phyloP scores from a whole-genome alignment of 1,139 yeast genomes.

The Geotrichum reessii region DNA sequence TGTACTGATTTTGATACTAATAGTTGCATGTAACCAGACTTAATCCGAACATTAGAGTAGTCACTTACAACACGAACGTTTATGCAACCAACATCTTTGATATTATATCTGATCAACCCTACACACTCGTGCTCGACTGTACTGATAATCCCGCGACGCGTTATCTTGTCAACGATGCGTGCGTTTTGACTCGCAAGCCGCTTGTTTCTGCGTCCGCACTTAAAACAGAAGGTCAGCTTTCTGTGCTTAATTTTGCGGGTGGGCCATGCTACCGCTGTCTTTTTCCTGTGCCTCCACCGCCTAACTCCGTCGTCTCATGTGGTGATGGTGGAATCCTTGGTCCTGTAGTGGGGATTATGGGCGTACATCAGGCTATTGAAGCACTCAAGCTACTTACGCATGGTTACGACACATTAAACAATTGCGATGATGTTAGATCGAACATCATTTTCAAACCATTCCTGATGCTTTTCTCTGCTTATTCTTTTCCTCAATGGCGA shows the following conservation, averaged over 20 bases:
- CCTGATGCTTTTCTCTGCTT: slow-evolving; percentile 65
- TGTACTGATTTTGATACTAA: background rate
- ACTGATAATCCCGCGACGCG: slow-evolving; percentile 90
- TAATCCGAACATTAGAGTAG: slow-evolving; percentile 62
- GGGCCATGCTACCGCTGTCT: slow-evolving; percentile 97
- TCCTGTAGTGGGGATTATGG: slow-evolving; percentile 89
- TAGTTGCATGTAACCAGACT: slow-evolving; percentile 29
- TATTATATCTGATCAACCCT: slow-evolving; percentile 44
- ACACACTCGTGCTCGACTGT: slow-evolving; percentile 82
- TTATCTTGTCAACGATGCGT: slow-evolving; percentile 80
- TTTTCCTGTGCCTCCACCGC: slow-evolving; percentile 86
- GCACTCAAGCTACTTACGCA: slow-evolving; percentile 68
- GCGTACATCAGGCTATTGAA: slow-evolving; percentile 84
- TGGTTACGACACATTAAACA: slow-evolving; percentile 37
- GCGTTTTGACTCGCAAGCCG: slow-evolving; percentile 63
- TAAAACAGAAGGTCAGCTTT: slow-evolving; percentile 83
- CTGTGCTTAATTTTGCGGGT: slow-evolving; percentile 58
- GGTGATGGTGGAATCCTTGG: slow-evolving; percentile 95
- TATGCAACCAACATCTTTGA: slow-evolving; percentile 55
- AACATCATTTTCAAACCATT: slow-evolving; percentile 53
- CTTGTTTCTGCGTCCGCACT: slow-evolving; percentile 90
- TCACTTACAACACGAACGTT: slow-evolving; percentile 50
- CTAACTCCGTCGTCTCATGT: slow-evolving; percentile 76
- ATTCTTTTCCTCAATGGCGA: slow-evolving; percentile 63
- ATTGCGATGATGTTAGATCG: background rate